Evolutionary conservation across 352 stramenopile genomes (phyloP).

Genomic region (Pythium folliculosum): DNA sequence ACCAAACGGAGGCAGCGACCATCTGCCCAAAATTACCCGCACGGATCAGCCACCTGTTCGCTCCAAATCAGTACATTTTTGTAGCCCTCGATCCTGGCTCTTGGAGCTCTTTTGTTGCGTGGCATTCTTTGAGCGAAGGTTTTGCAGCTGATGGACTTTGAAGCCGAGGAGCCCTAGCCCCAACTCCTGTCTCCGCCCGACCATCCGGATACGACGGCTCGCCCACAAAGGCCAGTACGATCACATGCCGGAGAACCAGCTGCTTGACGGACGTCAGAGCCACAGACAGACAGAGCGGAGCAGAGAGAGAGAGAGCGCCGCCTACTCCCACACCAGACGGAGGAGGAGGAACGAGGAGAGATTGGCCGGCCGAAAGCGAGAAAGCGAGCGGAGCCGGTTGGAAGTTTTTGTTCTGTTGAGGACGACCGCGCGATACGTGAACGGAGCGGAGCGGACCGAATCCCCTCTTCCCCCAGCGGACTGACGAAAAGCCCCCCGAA

Average conservation of each 20-base stretch:
- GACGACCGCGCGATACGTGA: background rate
- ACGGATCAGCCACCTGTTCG: background rate
- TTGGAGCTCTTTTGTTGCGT: background rate
- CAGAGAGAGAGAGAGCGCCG: constrained; percentile 21
- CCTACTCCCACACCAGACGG: constrained; percentile 6
- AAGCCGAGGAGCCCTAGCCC: constrained; percentile 10
- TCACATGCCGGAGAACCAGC: constrained; percentile 30
- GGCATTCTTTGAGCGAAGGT: background rate
- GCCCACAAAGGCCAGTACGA: constrained; percentile 14
- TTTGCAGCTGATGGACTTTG: background rate
- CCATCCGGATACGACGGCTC: constrained; percentile 26
- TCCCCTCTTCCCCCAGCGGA: background rate
- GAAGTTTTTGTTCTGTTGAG: background rate
- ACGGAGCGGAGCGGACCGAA: background rate
- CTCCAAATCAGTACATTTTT: constrained; percentile 4
- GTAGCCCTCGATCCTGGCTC: background rate
- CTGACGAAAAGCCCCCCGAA: constrained; percentile 4
- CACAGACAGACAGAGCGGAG: constrained; percentile 19
- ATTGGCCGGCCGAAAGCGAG: background rate
- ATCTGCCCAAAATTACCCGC: background rate
- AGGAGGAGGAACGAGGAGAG: constrained; percentile 12
- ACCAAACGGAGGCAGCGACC: background rate
- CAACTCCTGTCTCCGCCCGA: background rate
- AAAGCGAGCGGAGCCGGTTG: background rate
- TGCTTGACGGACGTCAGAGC: constrained; percentile 35